Evolutionary conservation across 495 filamentous ascomycete genomes (phyloP).

Genomic region (Beverwykella pulmonaria): DNA sequence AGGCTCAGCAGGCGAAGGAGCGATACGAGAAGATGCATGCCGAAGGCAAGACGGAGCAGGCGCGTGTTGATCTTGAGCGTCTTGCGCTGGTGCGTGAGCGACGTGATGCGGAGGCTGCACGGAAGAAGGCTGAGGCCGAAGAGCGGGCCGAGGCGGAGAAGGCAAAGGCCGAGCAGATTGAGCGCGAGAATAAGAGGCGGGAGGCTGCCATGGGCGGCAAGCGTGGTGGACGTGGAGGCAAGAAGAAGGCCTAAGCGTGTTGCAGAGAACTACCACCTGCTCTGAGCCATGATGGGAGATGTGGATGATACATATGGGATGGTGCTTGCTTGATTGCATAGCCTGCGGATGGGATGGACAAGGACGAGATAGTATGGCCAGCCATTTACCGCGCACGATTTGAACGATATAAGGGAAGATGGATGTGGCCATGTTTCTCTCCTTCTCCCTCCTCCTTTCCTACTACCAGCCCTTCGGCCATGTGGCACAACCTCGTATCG

Average conservation of each 20-base stretch:
- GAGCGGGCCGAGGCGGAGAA: slow-evolving; percentile 49
- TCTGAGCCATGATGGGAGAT: background rate
- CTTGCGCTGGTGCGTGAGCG: slow-evolving; percentile 79
- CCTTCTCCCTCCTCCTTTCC: too few species aligned
- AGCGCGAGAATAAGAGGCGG: slow-evolving; percentile 43
- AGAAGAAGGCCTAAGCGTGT: slow-evolving; percentile 37
- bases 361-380: background rate
- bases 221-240: slow-evolving; percentile 39
- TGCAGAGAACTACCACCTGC: background rate
- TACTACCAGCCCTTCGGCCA: too few species aligned
- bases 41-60: slow-evolving; percentile 96
- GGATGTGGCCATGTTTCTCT: too few species aligned
- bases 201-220: slow-evolving; percentile 38
- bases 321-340: slow-evolving; percentile 14
- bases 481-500: background rate
- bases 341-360: slow-evolving; percentile 7
- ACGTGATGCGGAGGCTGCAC: slow-evolving; percentile 78
- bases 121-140: slow-evolving; percentile 66
- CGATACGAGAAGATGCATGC: slow-evolving; percentile 91
- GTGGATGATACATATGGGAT: background rate
- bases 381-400: too few species aligned
- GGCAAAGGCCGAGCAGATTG: slow-evolving; percentile 47
- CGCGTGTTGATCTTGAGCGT: slow-evolving; percentile 85
- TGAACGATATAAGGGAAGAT: too few species aligned
- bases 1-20: slow-evolving; percentile 87